Base-by-base conservation (phyloP, 2,329 filamentous ascomycete species). In the Grosmannia clavigera region DNA sequence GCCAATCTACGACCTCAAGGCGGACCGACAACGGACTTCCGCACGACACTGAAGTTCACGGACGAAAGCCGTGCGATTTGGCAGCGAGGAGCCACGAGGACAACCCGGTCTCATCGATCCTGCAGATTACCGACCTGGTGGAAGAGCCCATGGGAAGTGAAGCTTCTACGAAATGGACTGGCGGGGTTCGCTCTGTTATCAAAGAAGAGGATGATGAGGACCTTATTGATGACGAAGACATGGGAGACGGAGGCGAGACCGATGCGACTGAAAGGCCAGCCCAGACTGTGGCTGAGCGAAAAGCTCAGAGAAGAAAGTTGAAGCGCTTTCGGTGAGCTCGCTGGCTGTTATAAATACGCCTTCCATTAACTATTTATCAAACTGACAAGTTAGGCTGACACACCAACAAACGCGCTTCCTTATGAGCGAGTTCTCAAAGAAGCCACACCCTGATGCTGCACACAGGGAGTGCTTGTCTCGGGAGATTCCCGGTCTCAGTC, bases 351-450 rank as follows among this genome's bases (percentile, higher is more conserved):
- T 33, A 31, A 46, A 25, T 22, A 55, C 57, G 51, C 61, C 61
- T n/a, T 25, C n/a, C n/a, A 25, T 31, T n/a, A 1, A 50, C 7
- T 29, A 19, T 6, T 10, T 29, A 19, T 6, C 27, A 12, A 19
- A 46, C 48, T 52, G 46, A 59, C 58, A 50, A 14, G n/a, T 22
- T 67, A 95, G 92, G 65, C 84, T 97, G 65, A 96, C 92, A 1
- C 92, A 96, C 72, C 92, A 94, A 67, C 92, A 97, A 78, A 96
- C 92, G n/a, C 86, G 92, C 16, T 97, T 95, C 68, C 77, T 97
- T 60, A 95, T 96, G 90, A 96, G 90, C 73, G 92, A 97, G 71
- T 97, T 96, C 69, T 88, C 91, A 61, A 91, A 94, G 67, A 91
- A 97, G 70, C 90, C 92, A 29, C 92, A 96, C 70, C 92, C 92